These are phyloP conservation scores for Magnusiomyces paraingens DNA, from an alignment of 1,139 yeast genomes.

Conservation along the genomic window DNA sequence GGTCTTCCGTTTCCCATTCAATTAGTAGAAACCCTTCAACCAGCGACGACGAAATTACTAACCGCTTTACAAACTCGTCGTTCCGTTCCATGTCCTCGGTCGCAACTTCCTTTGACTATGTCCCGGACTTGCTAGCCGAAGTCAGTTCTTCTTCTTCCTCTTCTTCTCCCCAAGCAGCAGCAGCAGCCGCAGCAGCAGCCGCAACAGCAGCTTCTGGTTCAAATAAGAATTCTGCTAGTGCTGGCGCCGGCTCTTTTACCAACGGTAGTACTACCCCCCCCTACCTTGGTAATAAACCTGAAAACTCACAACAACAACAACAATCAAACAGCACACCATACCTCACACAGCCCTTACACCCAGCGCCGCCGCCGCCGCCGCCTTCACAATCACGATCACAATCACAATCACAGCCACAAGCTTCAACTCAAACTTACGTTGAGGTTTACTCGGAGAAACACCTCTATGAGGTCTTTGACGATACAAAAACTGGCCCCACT, in stretches of 20 bases:
- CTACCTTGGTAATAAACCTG: slow-evolving; percentile 1
- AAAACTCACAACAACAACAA: slow-evolving; percentile 1
- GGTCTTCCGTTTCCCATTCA: slow-evolving; percentile 1
- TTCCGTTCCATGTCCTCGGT: slow-evolving; percentile 22
- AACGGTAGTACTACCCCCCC: slow-evolving; percentile 10
- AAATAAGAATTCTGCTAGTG: no score
- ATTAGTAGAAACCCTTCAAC: slow-evolving; percentile 13
- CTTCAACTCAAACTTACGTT: no score
- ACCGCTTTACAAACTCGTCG: slow-evolving; percentile 11
- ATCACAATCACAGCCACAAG: no score
- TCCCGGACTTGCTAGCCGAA: slow-evolving; percentile 7
- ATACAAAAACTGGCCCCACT: no score
- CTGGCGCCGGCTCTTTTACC: slow-evolving; percentile 4
- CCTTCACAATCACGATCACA: no score
- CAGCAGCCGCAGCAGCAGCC: neutral
- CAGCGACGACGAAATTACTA: slow-evolving; percentile 12
- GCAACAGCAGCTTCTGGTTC: no score
- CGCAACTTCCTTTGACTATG: slow-evolving; percentile 22
- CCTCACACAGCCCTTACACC: no score
- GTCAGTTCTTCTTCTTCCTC: slow-evolving; percentile 5
- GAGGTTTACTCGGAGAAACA: no score
- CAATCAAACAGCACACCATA: neutral
- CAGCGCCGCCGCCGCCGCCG: no score
- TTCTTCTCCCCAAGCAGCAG: slow-evolving; percentile 7
- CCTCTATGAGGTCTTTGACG: no score